Conservation (phyloP, 192 early-diverging fungal species). For the Entomortierella parvispora region DNA sequence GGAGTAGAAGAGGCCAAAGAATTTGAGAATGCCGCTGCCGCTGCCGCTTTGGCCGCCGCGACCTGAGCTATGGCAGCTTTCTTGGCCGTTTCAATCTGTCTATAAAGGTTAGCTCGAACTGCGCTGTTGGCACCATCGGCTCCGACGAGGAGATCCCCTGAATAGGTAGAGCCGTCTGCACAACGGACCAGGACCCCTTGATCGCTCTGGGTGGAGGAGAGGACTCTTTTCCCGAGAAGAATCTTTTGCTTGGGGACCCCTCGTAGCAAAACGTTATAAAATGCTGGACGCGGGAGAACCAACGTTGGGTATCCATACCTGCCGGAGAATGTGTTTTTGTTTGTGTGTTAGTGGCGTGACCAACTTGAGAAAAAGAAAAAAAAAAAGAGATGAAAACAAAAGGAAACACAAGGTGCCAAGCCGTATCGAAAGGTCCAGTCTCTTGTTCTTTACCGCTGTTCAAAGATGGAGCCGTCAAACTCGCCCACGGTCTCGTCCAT, state of each 20-base stretch:
- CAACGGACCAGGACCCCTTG: constrained; percentile 6
- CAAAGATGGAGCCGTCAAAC: background rate
- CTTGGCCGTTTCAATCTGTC: background rate
- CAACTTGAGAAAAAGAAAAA: too few species aligned
- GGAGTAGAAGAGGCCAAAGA: too few species aligned
- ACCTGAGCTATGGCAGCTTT: too few species aligned
- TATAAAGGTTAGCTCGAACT: constrained; percentile 8
- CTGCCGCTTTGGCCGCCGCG: too few species aligned
- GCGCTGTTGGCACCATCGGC: constrained; percentile 11
- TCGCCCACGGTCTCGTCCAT: background rate
- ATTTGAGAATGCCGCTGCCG: too few species aligned
- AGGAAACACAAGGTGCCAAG: too few species aligned
- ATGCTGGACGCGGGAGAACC: background rate
- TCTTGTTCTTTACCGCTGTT: constrained; percentile 4
- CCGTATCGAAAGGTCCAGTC: too few species aligned
- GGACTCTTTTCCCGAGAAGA: constrained; percentile 7
- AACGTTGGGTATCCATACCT: background rate
- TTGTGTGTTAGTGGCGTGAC: too few species aligned
- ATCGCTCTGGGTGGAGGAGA: constrained; percentile 5
- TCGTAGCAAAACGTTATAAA: constrained; percentile 7
- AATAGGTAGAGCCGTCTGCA: constrained; percentile 7
- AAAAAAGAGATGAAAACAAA: too few species aligned
- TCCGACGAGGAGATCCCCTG: constrained; percentile 13
- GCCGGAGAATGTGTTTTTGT: too few species aligned
- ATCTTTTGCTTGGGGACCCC: constrained; percentile 6